phyloP scores from a whole-genome alignment of 75 land plant genomes.

The Cunninghamia lanceolata region DNA sequence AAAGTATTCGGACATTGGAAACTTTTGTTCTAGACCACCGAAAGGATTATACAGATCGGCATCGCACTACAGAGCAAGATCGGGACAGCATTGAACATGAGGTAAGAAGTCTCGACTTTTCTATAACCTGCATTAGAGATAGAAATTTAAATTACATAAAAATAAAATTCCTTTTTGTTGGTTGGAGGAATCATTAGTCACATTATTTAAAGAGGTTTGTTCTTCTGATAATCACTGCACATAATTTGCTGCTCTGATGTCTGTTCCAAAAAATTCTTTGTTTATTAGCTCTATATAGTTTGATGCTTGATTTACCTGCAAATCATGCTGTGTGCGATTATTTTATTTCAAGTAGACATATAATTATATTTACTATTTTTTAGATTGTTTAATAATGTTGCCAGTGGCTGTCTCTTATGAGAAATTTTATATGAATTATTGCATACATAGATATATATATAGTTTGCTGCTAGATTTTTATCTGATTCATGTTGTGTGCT shows the following conservation, averaged over 20 bases:
- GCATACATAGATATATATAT: background rate
- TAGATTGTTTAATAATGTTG: background rate
- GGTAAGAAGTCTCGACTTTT: slow-evolving; percentile 32
- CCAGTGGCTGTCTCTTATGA: background rate
- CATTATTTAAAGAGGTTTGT: background rate
- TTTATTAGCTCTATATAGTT: background rate
- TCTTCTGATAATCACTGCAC: background rate
- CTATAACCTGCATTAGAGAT: background rate
- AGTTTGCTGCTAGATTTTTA: background rate
- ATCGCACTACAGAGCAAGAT: slow-evolving; percentile 90
- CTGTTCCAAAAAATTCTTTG: background rate
- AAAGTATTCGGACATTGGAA: slow-evolving; percentile 71
- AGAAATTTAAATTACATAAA: background rate
- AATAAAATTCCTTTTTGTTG: background rate
- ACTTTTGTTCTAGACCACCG: slow-evolving; percentile 63
- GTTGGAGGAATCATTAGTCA: background rate
- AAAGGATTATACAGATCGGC: slow-evolving; percentile 83
- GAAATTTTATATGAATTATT: background rate
- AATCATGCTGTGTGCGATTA: background rate
- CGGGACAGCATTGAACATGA: slow-evolving; percentile 95
- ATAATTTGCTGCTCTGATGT: background rate
- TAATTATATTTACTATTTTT: background rate
- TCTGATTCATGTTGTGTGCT: background rate
- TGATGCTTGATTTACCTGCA: background rate
- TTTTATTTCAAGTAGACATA: background rate